These are phyloP conservation scores for Fusarium bactridioides DNA, from an alignment of 2,329 filamentous ascomycete genomes.

Conservation along the genomic window DNA sequence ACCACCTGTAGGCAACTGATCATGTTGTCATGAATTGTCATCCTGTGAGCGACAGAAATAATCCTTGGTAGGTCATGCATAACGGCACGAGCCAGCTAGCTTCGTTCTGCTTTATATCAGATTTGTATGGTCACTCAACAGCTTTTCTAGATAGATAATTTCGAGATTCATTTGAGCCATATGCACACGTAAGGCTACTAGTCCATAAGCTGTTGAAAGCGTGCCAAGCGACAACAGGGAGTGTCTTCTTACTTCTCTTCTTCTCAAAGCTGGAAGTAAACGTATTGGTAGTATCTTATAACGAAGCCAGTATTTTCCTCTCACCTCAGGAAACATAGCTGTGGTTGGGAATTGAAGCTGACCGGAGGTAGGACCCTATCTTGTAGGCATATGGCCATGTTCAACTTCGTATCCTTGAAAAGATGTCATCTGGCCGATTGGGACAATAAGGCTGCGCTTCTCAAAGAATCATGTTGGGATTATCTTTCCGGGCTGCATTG, in stretches of 20 bases:
- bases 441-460: too few relatives aligned
- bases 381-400: too few relatives aligned
- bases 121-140: neutral
- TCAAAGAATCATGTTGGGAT: neutral
- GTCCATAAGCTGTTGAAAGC: neutral
- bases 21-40: neutral
- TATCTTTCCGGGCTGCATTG: too few relatives aligned
- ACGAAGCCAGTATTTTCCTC: neutral
- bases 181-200: neutral
- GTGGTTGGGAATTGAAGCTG: neutral
- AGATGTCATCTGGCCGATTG: rapidly evolving
- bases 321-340: neutral
- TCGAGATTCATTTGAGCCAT: neutral
- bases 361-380: neutral
- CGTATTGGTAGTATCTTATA: rapidly evolving
- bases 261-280: neutral
- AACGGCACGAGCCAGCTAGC: too few relatives aligned
- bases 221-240: neutral
- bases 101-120: too few relatives aligned
- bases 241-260: neutral
- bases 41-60: neutral
- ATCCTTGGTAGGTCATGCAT: neutral
- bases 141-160: too few relatives aligned
- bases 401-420: neutral
- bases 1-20: too few relatives aligned